Conservation (phyloP, 176 grass and related monocot species). For the Aegilops tauschii region DNA sequence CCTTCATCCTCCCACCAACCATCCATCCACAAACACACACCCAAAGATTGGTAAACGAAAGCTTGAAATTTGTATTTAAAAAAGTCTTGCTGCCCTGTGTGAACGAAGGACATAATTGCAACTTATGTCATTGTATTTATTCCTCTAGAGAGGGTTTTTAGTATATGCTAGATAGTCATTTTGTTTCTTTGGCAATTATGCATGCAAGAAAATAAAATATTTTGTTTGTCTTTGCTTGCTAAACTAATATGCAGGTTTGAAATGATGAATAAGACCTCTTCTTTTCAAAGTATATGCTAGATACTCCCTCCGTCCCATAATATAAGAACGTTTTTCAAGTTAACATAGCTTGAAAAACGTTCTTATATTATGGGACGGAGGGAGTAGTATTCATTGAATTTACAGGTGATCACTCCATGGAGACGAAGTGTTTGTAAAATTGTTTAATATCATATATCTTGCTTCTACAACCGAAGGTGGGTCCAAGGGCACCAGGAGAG, state of each 20-base stretch:
- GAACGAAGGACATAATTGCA: background rate
- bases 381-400: background rate
- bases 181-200: background rate
- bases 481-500: constrained; percentile 64
- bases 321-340: too few relatives aligned
- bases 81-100: background rate
- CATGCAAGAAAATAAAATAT: background rate
- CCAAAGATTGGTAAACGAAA: background rate
- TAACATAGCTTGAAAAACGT: too few relatives aligned
- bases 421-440: background rate
- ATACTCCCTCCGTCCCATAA: too few relatives aligned
- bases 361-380: too few relatives aligned
- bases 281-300: constrained; percentile 4
- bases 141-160: background rate
- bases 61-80: background rate
- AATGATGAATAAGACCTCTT: background rate
- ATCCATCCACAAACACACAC: background rate
- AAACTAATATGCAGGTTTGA: background rate
- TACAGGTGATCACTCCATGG: too few relatives aligned
- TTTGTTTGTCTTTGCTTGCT: background rate
- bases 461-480: constrained; percentile 71
- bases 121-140: background rate
- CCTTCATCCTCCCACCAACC: background rate
- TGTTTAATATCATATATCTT: constrained; percentile 30
- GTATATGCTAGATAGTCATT: background rate